Evolutionary conservation across 164 flowering plant species (phyloP).

Genomic region (Annona cherimola): DNA sequence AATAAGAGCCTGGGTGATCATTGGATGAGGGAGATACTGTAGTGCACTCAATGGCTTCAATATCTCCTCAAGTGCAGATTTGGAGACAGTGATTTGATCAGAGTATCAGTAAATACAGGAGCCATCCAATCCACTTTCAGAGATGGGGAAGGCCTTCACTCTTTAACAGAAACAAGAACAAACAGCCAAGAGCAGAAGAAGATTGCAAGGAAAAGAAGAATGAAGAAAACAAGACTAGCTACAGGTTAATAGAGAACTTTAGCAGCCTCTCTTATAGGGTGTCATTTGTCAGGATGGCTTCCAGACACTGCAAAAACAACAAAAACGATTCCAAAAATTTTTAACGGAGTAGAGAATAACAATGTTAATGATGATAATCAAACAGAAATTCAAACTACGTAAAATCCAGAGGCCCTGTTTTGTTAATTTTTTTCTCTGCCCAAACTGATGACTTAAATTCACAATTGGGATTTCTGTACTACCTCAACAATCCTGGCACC

Average conservation of each 20-base stretch:
- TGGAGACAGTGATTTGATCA: conserved; percentile 49
- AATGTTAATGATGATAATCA: neutral
- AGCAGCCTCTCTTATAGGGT: conserved; percentile 18
- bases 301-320: conserved; percentile 52
- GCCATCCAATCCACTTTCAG: conserved; percentile 66
- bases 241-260: conserved; percentile 11
- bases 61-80: conserved; percentile 40
- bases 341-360: conserved; percentile 3
- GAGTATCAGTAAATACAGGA: conserved; percentile 42
- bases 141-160: conserved; percentile 5
- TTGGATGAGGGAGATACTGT: conserved; percentile 48
- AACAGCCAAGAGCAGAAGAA: neutral
- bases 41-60: conserved; percentile 53
- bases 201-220: neutral
- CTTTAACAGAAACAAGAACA: neutral
- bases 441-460: too few species aligned
- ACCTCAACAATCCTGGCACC: too few species aligned
- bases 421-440: too few species aligned
- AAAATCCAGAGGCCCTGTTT: too few species aligned
- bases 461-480: too few species aligned
- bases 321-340: neutral
- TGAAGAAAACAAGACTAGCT: neutral
- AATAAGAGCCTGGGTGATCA: conserved; percentile 50
- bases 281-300: conserved; percentile 81
- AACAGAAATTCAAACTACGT: neutral